Evolutionary conservation across 2,329 filamentous ascomycete genomes (phyloP).

Genomic region (Phaeomoniella chlamydospora): DNA sequence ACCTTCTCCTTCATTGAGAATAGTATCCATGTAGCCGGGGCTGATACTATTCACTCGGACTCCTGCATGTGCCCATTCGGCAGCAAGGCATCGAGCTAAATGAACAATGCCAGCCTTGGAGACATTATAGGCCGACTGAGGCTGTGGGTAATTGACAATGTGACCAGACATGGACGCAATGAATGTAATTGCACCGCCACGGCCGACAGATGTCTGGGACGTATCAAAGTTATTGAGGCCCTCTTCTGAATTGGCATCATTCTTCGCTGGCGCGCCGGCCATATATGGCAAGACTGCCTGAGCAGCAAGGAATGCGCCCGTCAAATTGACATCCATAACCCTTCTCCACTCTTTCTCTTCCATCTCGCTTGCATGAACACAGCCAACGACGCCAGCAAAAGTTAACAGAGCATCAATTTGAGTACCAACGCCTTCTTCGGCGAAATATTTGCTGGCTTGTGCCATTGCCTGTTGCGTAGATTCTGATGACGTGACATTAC

Average conservation of each 20-base stretch:
- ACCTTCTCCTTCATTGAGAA: constrained; percentile 52
- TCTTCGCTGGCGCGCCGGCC: constrained; percentile 2
- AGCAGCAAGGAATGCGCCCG: constrained; percentile 54
- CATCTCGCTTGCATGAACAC: constrained; percentile 46
- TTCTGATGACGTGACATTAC: constrained; percentile 45
- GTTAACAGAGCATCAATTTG: constrained; percentile 35
- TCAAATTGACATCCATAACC: constrained; percentile 57
- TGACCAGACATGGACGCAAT: constrained; percentile 56
- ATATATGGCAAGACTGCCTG: constrained; percentile 42
- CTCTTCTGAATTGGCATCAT: neutral
- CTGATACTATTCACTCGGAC: constrained; percentile 57
- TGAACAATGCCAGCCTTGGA: constrained; percentile 53
- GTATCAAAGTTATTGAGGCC: constrained; percentile 10
- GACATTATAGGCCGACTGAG: constrained; percentile 57
- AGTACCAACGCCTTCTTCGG: constrained; percentile 4
- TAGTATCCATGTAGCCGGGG: constrained; percentile 66
- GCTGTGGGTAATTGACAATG: constrained; percentile 54
- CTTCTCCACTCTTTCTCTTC: constrained; percentile 43
- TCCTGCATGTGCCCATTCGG: constrained; percentile 58
- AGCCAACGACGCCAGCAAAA: constrained; percentile 56
- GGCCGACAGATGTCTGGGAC: constrained; percentile 36
- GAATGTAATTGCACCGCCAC: constrained; percentile 49
- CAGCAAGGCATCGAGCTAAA: constrained; percentile 50
- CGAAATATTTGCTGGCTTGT: constrained; percentile 17
- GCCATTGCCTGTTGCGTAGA: constrained; percentile 29